Evolutionary conservation across 2,329 filamentous ascomycete genomes (phyloP).

Genomic region (Botryosphaeria agaves): DNA sequence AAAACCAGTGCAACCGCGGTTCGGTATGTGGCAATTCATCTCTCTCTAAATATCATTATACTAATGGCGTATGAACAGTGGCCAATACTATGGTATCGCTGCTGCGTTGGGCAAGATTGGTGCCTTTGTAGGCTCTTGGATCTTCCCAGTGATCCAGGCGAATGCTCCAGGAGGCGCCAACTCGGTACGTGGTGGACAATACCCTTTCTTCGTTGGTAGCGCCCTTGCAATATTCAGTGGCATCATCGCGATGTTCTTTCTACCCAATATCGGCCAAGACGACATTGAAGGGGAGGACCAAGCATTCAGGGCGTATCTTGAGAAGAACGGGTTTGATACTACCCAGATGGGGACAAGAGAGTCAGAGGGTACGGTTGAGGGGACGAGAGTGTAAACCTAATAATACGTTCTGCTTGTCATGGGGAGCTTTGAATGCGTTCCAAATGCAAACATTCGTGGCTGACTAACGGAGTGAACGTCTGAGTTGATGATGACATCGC

Average conservation of each 20-base stretch:
- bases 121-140: conserved; percentile 72
- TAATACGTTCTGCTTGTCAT: no score
- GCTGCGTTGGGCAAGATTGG: conserved; percentile 60
- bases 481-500: no score
- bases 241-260: conserved; percentile 42
- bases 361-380: no score
- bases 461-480: no score
- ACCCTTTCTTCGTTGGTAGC: conserved; percentile 79
- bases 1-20: conserved; percentile 82
- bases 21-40: no score
- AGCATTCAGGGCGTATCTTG: conserved; percentile 57
- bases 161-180: conserved; percentile 17
- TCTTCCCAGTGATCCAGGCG: conserved; percentile 48
- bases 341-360: conserved; percentile 36
- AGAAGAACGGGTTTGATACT: conserved; percentile 60
- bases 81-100: conserved; percentile 54
- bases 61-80: no score
- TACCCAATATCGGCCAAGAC: conserved; percentile 67
- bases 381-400: no score
- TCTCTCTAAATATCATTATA: no score
- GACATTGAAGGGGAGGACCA: conserved; percentile 66
- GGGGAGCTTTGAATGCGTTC: no score
- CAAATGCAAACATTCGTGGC: no score
- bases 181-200: conserved; percentile 44
- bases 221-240: conserved; percentile 62